A percentile compares a stretch with the other conserved stretches of the same genome.
Evolutionary conservation across 441 rosid genomes (phyloP).

Genomic region (Corymbia calophylla): DNA sequence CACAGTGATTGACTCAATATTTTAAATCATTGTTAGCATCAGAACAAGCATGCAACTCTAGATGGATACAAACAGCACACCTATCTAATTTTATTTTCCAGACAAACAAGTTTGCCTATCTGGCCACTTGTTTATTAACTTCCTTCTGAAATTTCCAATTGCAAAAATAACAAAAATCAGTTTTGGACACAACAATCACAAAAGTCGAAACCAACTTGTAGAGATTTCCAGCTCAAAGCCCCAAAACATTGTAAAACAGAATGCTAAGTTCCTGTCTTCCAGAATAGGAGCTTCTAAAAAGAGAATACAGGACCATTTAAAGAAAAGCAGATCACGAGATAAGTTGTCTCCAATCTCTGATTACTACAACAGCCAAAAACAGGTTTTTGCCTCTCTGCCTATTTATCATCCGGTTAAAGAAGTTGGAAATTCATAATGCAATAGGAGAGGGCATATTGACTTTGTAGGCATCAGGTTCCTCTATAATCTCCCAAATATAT

Average conservation of each 20-base stretch:
- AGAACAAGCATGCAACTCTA: neutral
- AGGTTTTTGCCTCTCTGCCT: neutral
- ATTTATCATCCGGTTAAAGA: neutral
- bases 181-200: neutral
- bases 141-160: neutral
- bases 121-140: neutral
- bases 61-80: neutral
- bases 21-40: neutral
- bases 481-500: neutral
- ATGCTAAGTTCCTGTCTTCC: neutral
- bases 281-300: neutral
- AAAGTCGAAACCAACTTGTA: neutral
- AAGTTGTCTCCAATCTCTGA: neutral
- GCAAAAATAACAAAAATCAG: neutral
- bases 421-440: neutral
- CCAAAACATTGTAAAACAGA: neutral
- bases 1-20: neutral
- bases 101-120: neutral
- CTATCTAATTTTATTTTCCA: neutral
- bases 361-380: neutral
- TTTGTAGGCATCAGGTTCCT: neutral
- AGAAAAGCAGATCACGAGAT: neutral
- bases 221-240: neutral
- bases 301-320: neutral
- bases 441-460: neutral